Evolutionary conservation across 2,329 filamentous ascomycete genomes (phyloP), one percentile per base, ranked within the genome.

Genomic region (Curvularia sp.): DNA sequence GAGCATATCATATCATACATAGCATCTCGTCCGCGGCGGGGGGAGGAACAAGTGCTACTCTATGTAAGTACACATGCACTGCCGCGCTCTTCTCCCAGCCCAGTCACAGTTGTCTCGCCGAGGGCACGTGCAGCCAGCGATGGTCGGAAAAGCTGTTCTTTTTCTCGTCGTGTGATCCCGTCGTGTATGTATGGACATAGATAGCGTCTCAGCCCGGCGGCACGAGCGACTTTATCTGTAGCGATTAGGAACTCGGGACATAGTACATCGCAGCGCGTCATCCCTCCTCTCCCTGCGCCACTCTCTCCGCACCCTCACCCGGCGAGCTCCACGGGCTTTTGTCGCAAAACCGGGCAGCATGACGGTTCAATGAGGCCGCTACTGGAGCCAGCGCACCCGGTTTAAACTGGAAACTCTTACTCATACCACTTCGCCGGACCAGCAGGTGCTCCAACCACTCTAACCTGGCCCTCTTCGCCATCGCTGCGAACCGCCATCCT

Each of bases 301-400:
- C 67, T 56, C 58, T 61, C 64, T 67, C 64, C 66, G 63, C 70
- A 62, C 57, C 58, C 57, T 48, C 57, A 54, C 51, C 55, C 61
- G 51, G 42, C 45, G 57, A 38, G 60, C 55, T 66, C 60, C 59
- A 65, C 64, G 57, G 47, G 51, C 64, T 65, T 66, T 67, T 64
- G 60, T 66, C 67, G 63, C 52, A 63, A 59, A 59, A 49, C 62
- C 55, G 57, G 56, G 52, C 54, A 62, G 49, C 49, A 57, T 53
- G 46, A 48, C 60, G 57, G 59, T 53, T 57, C 61, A 55, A 65
- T 64, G 64, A 68, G 58, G 57, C 60, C 50, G 61, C 66, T 36
- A 68, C 65, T 73, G 70, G 72, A 72, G 74, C 73, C 74, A 77
- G 54, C 74, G 64, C 73, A 75, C 59, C 63, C 57, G 59, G 56